A percentile compares a stretch with the other conserved stretches of the same genome.
phyloP scores from a whole-genome alignment of 176 grass and related monocot genomes.

The Paspalum notatum region DNA sequence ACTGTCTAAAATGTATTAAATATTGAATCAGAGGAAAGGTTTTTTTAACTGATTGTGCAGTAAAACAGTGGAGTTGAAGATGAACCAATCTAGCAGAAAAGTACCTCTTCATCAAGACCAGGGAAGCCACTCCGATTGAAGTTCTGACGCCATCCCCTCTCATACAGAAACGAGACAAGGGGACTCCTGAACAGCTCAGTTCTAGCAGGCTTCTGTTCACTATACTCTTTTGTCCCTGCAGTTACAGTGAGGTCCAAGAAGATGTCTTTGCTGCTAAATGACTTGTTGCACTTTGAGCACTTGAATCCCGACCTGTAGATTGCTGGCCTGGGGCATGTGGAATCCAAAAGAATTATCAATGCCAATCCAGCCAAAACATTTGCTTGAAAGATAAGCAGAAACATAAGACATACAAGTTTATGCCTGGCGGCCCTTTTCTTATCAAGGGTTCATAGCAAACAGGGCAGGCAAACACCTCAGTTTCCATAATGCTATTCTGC shows the following conservation, averaged over 20 bases:
- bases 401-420: conserved; percentile 73
- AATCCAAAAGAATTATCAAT: neutral
- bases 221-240: conserved; percentile 86
- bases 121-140: conserved; percentile 91
- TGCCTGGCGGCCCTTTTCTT: conserved; percentile 82
- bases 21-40: neutral
- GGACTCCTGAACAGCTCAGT: conserved; percentile 91
- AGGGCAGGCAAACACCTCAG: conserved; percentile 74
- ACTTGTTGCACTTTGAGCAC: conserved; percentile 82
- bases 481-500: conserved; percentile 36
- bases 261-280: conserved; percentile 85
- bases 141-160: conserved; percentile 98
- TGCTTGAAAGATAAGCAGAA: neutral
- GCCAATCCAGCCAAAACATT: neutral
- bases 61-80: neutral
- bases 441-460: conserved; percentile 84
- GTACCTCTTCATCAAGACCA: conserved; percentile 90
- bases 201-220: conserved; percentile 80
- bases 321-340: conserved; percentile 54
- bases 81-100: conserved; percentile 7
- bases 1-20: neutral
- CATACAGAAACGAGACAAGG: conserved; percentile 88
- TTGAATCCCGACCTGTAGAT: conserved; percentile 96
- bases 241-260: conserved; percentile 92
- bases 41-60: neutral